Evolutionary conservation across 2,329 filamentous ascomycete genomes (phyloP).

Genomic region (Stachybotrys elegans): DNA sequence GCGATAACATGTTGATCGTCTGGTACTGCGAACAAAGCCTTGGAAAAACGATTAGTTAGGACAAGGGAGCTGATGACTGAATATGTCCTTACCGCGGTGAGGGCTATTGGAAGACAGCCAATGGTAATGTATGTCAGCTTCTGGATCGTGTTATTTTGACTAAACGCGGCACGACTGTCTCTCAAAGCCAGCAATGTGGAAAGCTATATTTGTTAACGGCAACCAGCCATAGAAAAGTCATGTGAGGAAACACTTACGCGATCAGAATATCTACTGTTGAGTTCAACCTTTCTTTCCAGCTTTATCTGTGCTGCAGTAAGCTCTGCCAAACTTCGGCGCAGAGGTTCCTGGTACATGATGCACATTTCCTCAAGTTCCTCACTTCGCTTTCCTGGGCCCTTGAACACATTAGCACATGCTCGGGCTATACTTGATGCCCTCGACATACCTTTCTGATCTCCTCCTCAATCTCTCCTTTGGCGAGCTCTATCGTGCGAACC

Average conservation of each 20-base stretch:
- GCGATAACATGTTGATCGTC: neutral
- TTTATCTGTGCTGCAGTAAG: neutral
- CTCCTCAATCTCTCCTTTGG: neutral
- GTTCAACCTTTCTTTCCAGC: neutral
- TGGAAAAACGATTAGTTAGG: neutral
- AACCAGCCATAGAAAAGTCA: neutral
- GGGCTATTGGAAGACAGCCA: neutral
- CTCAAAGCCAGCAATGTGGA: neutral
- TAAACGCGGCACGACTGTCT: neutral
- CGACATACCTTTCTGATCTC: neutral
- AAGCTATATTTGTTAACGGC: neutral
- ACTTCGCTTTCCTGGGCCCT: neutral
- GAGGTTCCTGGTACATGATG: neutral
- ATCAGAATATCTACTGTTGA: neutral
- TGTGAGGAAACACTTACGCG: neutral
- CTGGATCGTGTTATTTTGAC: neutral
- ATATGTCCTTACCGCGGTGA: neutral
- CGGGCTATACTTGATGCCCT: neutral
- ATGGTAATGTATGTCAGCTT: conserved; percentile 2
- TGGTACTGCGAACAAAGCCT: neutral
- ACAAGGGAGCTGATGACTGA: neutral
- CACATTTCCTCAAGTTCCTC: neutral
- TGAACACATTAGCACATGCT: neutral
- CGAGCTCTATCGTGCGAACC: neutral
- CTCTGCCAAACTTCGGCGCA: neutral